phyloP scores from a whole-genome alignment of 768 basidiomycete species.

The Hebeloma cylindrosporum region DNA sequence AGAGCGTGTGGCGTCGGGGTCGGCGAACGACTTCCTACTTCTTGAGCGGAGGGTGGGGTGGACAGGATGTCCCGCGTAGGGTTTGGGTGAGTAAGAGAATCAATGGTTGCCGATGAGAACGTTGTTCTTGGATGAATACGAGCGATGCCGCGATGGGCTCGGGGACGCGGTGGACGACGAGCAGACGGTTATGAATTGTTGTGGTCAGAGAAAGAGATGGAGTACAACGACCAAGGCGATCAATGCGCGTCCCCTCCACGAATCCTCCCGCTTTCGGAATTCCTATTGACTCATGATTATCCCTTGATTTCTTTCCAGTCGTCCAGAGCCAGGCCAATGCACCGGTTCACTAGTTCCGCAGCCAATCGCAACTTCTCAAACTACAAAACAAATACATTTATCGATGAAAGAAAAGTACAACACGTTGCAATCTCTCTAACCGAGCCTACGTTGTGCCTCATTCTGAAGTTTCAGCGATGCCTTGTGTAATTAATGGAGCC shows the following conservation, averaged over 20 bases:
- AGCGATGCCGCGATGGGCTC: conserved; percentile 14
- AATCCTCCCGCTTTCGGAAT: conserved; percentile 20
- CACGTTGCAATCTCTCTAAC: no score
- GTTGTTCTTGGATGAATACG: conserved; percentile 12
- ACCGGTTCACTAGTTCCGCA: not conserved
- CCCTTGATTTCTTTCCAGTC: conserved; percentile 9
- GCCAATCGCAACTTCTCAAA: no score
- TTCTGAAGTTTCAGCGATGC: no score
- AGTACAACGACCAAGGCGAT: conserved; percentile 12
- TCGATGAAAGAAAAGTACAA: not conserved
- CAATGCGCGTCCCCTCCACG: conserved; percentile 21
- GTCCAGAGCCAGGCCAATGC: conserved; percentile 2
- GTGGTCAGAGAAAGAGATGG: conserved; percentile 12
- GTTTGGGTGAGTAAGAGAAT: conserved; percentile 59
- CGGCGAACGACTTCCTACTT: conserved; percentile 25
- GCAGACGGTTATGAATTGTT: conserved; percentile 17
- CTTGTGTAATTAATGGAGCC: no score
- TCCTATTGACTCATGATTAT: conserved; percentile 4
- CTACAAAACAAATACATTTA: no score
- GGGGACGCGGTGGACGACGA: conserved; percentile 9
- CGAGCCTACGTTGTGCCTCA: no score
- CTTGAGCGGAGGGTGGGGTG: conserved; percentile 48
- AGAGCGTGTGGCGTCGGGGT: conserved; percentile 26
- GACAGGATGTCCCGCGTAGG: conserved; percentile 55
- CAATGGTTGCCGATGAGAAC: conserved; percentile 50